These are phyloP conservation scores for Aspergillus saccharolyticus DNA, from an alignment of 495 filamentous ascomycete genomes.

Conservation along the genomic window DNA sequence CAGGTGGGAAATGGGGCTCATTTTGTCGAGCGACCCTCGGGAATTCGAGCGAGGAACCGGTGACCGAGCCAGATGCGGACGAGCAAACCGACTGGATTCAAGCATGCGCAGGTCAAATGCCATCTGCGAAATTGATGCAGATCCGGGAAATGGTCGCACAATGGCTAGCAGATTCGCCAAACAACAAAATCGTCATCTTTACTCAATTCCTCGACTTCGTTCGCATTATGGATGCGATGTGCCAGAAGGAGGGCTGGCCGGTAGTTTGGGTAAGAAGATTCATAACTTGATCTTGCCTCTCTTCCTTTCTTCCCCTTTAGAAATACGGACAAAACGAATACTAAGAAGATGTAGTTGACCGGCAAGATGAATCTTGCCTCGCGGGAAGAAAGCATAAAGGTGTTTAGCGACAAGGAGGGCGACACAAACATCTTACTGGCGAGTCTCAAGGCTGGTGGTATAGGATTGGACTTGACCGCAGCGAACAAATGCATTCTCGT, in stretches of 20 bases:
- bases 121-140: conserved; percentile 25
- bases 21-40: not conserved
- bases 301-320: not conserved
- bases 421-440: conserved; percentile 36
- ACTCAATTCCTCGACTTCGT: conserved; percentile 33
- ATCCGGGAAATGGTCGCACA: conserved; percentile 25
- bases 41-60: not conserved
- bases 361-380: conserved; percentile 23
- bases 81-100: conserved; percentile 27
- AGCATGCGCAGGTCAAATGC: conserved; percentile 15
- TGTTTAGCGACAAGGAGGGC: conserved; percentile 23
- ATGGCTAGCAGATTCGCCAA: conserved; percentile 31
- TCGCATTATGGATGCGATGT: conserved; percentile 25
- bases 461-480: conserved; percentile 48
- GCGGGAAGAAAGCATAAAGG: conserved; percentile 26
- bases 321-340: too few species aligned
- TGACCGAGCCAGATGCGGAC: conserved; percentile 10
- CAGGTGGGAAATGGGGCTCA: not conserved
- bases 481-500: conserved; percentile 55
- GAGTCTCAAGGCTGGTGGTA: conserved; percentile 42
- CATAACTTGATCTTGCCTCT: too few species aligned
- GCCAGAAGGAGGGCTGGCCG: conserved; percentile 22
- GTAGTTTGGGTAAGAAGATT: conserved; percentile 21
- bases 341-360: conserved; percentile 22
- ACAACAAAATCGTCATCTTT: conserved; percentile 40